Conservation (phyloP, 2,329 filamentous ascomycete species). For the Proliferodiscus dingleyae region DNA sequence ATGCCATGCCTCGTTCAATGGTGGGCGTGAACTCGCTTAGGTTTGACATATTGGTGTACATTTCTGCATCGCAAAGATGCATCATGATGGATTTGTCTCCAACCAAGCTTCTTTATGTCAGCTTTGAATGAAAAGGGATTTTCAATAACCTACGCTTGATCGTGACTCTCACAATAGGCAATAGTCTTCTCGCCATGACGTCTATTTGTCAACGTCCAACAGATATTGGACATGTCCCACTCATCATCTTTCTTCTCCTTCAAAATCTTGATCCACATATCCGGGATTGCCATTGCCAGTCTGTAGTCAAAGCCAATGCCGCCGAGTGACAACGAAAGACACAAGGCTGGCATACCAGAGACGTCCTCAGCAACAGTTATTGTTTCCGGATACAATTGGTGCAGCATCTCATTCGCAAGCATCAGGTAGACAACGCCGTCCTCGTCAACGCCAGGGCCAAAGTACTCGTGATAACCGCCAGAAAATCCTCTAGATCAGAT, state of each 20-base stretch:
- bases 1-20: constrained; percentile 83
- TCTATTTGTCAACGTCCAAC: constrained; percentile 85
- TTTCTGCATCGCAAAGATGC: constrained; percentile 94
- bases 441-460: constrained; percentile 81
- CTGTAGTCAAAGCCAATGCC: constrained; percentile 97
- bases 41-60: constrained; percentile 96
- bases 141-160: constrained; percentile 74
- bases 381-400: constrained; percentile 77
- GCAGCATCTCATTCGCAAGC: constrained; percentile 93
- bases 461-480: constrained; percentile 97
- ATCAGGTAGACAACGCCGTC: constrained; percentile 94
- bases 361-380: constrained; percentile 97
- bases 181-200: constrained; percentile 97
- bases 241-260: constrained; percentile 84
- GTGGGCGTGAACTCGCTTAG: constrained; percentile 78
- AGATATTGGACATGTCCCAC: constrained; percentile 85
- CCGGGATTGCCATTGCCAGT: constrained; percentile 93
- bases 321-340: constrained; percentile 76
- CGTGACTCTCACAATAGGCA: constrained; percentile 93
- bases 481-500: constrained; percentile 70
- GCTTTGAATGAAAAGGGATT: not conserved
- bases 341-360: constrained; percentile 97
- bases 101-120: constrained; percentile 60
- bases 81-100: constrained; percentile 97
- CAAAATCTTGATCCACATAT: constrained; percentile 98